phyloP scores from a whole-genome alignment of 2,329 filamentous ascomycete species.

The Lasiodiplodia citricola region DNA sequence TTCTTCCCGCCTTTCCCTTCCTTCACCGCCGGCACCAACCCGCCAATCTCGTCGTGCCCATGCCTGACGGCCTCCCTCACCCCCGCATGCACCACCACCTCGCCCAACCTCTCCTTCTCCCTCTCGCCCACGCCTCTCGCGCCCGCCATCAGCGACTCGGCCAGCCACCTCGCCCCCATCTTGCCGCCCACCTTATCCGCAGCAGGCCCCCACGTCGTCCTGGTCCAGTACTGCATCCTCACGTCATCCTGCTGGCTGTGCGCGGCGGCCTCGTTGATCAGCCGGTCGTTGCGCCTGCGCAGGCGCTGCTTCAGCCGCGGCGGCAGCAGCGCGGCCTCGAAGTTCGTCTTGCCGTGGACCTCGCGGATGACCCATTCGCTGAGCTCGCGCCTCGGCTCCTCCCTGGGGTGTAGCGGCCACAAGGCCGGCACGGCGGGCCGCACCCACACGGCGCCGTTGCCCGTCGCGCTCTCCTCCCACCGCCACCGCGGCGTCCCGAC shows the following conservation, averaged over 20 bases:
- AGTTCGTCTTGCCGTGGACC: slow-evolving; percentile 4
- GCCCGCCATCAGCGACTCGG: not conserved
- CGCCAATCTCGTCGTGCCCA: not conserved
- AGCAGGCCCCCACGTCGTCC: not conserved
- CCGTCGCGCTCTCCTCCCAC: not conserved
- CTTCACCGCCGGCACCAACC: not conserved
- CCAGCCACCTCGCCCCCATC: not conserved
- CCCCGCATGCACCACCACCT: not conserved
- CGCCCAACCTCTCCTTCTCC: not conserved
- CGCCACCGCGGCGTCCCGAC: not conserved
- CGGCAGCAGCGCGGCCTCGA: slow-evolving; percentile 11
- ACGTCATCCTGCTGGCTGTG: not conserved
- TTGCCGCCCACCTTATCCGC: not conserved
- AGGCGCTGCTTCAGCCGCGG: not conserved
- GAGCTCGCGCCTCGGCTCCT: not conserved
- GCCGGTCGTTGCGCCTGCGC: not conserved
- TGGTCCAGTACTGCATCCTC: not conserved
- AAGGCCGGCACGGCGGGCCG: not conserved
- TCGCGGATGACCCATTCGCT: slow-evolving; percentile 21
- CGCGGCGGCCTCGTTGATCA: not conserved
- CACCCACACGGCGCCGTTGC: slow-evolving; percentile 7
- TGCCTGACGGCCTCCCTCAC: not conserved
- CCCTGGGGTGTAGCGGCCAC: not conserved
- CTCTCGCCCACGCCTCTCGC: not conserved
- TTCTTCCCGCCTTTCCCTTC: not conserved